Conservation (phyloP, 176 grass and related monocot genomes). For the Lolium multiflorum region DNA sequence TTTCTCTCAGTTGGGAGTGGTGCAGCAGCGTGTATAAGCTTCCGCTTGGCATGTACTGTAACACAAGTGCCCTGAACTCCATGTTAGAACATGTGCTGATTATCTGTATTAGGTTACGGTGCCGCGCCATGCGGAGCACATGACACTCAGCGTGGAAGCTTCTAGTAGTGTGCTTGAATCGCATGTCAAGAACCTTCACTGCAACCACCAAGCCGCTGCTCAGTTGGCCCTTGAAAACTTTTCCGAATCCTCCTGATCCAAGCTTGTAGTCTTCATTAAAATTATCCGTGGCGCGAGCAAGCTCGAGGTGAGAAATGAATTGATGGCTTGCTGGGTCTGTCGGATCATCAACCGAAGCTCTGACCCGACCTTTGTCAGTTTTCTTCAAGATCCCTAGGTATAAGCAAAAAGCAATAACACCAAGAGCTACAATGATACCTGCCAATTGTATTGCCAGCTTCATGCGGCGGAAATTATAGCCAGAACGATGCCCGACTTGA, state of each 20-base stretch:
- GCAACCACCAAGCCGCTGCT: not conserved
- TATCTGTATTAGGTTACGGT: not conserved
- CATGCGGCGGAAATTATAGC: too few species aligned
- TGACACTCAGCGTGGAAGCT: not conserved
- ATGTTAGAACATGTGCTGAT: not conserved
- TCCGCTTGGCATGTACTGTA: not conserved
- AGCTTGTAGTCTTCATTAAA: not conserved
- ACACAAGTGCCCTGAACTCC: not conserved
- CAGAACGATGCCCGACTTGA: too few species aligned
- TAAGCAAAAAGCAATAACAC: not conserved
- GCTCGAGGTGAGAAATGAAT: not conserved
- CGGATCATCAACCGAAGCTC: not conserved
- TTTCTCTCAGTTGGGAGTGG: not conserved
- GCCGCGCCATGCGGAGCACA: constrained; percentile 15
- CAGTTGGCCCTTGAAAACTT: constrained; percentile 8
- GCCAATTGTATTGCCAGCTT: not conserved
- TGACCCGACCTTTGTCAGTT: not conserved
- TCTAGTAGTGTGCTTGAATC: not conserved
- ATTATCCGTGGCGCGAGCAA: not conserved
- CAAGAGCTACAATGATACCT: not conserved
- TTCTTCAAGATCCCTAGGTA: not conserved
- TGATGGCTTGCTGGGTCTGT: not conserved
- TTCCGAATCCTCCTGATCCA: not conserved
- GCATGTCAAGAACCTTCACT: constrained; percentile 6
- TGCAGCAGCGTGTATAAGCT: not conserved